Percentiles rank a stretch among this genome's conserved stretches.
Evolutionary conservation across 2,329 filamentous ascomycete genomes (phyloP).

Genomic region (Dryadomyces quercus-mongolicae): DNA sequence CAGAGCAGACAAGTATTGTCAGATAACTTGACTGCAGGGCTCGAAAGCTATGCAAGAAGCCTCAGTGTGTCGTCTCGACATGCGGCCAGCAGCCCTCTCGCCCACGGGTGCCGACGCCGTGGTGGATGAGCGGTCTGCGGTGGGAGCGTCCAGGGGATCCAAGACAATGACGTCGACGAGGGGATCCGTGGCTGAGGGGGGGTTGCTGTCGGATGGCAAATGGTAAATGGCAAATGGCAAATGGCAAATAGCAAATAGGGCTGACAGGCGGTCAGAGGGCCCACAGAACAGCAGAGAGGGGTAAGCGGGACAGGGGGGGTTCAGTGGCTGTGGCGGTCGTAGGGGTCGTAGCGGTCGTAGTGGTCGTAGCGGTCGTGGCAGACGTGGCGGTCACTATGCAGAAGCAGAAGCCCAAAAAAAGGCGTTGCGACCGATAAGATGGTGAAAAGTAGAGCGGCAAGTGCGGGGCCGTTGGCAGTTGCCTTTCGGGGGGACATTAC

Average conservation of each 20-base stretch:
- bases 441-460: background rate
- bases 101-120: background rate
- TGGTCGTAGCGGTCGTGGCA: no score
- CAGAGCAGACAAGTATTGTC: no score
- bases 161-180: no score
- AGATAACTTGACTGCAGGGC: background rate
- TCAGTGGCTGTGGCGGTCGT: no score
- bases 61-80: background rate
- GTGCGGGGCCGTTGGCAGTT: background rate
- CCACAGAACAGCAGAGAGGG: no score
- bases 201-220: no score
- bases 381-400: no score
- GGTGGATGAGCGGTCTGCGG: background rate
- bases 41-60: background rate
- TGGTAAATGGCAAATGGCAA: no score
- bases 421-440: background rate
- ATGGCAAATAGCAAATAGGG: background rate
- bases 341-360: no score
- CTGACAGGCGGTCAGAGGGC: background rate
- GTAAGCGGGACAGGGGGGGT: background rate
- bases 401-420: no score
- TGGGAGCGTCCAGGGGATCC: no score
- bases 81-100: background rate
- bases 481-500: background rate
- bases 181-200: no score